A percentile compares a stretch with the other conserved stretches of the same genome.
Conservation (phyloP, 2,329 filamentous ascomycete species). For the Phymatotrichopsis omnivora region DNA sequence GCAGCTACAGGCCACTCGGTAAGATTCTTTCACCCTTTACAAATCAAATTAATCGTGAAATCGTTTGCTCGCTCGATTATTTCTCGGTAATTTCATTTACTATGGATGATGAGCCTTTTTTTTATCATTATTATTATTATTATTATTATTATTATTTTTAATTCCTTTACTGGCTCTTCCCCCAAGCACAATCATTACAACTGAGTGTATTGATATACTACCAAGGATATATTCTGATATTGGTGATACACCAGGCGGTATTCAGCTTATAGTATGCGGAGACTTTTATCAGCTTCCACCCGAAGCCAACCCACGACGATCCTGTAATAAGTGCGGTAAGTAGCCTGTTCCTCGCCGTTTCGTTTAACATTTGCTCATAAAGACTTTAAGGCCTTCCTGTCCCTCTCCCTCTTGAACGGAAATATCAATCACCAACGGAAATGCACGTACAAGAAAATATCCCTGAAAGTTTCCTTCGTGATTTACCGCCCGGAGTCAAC, state of each 20-base stretch:
- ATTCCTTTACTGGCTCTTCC: background rate
- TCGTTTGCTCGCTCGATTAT: too few relatives aligned
- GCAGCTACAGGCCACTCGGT: too few relatives aligned
- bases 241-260: slow-evolving; percentile 37
- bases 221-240: too few relatives aligned
- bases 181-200: background rate
- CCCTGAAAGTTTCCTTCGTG: background rate
- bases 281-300: slow-evolving; percentile 54
- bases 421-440: slow-evolving; percentile 34
- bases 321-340: slow-evolving; percentile 43
- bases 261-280: slow-evolving; percentile 48
- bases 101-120: too few relatives aligned
- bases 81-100: too few relatives aligned
- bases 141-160: slow-evolving; percentile 7
- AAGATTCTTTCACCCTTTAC: too few relatives aligned
- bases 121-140: slow-evolving; percentile 3
- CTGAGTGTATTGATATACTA: too few relatives aligned
- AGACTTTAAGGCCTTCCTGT: slow-evolving; percentile 36
- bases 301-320: slow-evolving; percentile 37
- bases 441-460: background rate
- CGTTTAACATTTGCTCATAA: too few relatives aligned
- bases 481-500: slow-evolving; percentile 11
- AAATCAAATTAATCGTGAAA: too few relatives aligned
- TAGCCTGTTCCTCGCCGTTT: too few relatives aligned
- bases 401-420: slow-evolving; percentile 30